These are phyloP conservation scores for Solanum clarkiae DNA, from an alignment of 257 asterid species.

Conservation along the genomic window DNA sequence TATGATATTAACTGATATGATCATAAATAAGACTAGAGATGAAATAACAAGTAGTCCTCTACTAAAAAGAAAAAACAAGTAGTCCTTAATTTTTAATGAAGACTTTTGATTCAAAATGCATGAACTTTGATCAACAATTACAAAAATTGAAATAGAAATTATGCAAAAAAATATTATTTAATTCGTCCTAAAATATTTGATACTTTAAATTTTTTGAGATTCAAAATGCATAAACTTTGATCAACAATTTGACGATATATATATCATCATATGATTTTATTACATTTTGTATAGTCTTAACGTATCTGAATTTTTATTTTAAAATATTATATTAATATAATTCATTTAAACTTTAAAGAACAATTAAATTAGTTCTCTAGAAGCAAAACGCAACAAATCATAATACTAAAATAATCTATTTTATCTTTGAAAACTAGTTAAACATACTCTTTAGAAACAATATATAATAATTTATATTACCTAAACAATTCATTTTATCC, in stretches of 20 bases:
- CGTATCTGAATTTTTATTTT: background rate
- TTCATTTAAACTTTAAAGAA: background rate
- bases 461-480: fast-evolving
- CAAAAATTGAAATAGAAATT: background rate
- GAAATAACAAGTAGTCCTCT: no score
- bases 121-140: no score
- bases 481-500: background rate
- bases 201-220: background rate
- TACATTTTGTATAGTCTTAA: background rate
- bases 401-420: background rate
- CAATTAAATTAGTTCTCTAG: background rate
- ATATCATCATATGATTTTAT: background rate
- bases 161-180: background rate
- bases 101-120: no score
- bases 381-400: background rate
- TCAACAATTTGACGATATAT: background rate
- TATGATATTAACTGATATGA: no score
- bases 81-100: no score
- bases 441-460: background rate
- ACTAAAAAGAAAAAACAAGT: no score
- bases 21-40: no score
- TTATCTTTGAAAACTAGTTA: background rate
- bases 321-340: background rate
- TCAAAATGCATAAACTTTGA: background rate
- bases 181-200: background rate